phyloP scores from a whole-genome alignment of 768 basidiomycete genomes.

The Tephrocybe sp. region DNA sequence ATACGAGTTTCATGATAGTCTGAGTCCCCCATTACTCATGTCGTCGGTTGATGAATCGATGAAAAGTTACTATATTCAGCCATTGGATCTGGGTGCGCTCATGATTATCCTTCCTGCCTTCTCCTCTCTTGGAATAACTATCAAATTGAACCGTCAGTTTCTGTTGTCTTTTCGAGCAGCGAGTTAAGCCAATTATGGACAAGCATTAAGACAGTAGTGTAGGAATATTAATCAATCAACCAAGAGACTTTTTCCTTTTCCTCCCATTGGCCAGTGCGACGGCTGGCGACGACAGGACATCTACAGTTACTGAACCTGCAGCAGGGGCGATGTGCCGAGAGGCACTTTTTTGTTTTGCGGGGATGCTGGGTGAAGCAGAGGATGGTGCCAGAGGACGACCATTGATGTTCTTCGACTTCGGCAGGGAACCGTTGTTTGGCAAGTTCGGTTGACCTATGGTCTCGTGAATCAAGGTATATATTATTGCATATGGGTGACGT shows the following conservation, averaged over 20 bases:
- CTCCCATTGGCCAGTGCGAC: slow-evolving; percentile 38
- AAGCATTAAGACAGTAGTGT: too few relatives aligned
- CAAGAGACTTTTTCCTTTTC: slow-evolving; percentile 55
- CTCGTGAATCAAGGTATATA: neutral
- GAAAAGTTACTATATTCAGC: too few relatives aligned
- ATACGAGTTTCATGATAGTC: too few relatives aligned
- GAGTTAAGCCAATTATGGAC: too few relatives aligned
- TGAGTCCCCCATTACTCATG: too few relatives aligned
- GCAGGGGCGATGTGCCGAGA: neutral
- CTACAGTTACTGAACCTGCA: neutral
- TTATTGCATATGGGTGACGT: slow-evolving; percentile 13
- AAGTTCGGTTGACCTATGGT: neutral
- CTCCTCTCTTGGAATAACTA: too few relatives aligned
- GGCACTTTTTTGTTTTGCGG: slow-evolving; percentile 10
- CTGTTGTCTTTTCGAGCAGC: too few relatives aligned
- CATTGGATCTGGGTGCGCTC: too few relatives aligned
- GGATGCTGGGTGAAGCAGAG: slow-evolving; percentile 6
- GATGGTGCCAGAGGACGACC: neutral
- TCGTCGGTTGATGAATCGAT: too few relatives aligned
- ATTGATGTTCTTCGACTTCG: slow-evolving; percentile 5
- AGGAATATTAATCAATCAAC: slow-evolving; percentile 18
- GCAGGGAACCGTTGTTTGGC: slow-evolving; percentile 6
- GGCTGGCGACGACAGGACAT: slow-evolving; percentile 18
- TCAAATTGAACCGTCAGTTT: too few relatives aligned
- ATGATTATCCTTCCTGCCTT: too few relatives aligned